Base-by-base conservation (phyloP, 805 yeast species). In the Hanseniaspora pseudoguilliermondii region DNA sequence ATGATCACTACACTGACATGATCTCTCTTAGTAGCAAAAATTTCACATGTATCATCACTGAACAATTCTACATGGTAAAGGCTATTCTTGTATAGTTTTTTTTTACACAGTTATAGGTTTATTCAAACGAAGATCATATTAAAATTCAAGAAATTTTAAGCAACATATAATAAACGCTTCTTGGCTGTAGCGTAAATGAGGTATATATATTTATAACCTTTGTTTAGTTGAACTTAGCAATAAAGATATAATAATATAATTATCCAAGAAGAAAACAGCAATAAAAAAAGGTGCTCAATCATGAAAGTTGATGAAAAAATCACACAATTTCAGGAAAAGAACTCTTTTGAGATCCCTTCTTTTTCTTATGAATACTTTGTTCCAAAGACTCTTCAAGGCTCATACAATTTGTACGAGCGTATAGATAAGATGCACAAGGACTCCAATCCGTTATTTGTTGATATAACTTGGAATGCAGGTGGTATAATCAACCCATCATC, bases 381-480 rank as follows among this genome's bases (percentile, higher is more conserved):
- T 25, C 98, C 98, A 47, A 93, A 93, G 74, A 93, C 98, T 0
- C 76, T 91, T 23, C 97, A 93, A 69, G 98, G 98, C 66, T 93
- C 91, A 25, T 96, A 89, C 68, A 93, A 93, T 67, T 75, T 93
- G 58, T 91, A 90, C 72, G 97, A 93, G 69, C 78, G 98, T 66
- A 91, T 93, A 90, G 97, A 93, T 66, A 80, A 96, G 68, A 93
- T 93, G 98, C 88, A 86, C 69, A 87, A 86, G 60, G 75, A 88
- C 63, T 63, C 72, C 2, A 83, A 82, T 60, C 98, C 98, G 1
- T 81, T 86, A 60, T 93, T 93, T 69, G 82, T 93, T 58, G 98
- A 93, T 66, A 86, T 93, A 60, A 93, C 98, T 0, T 93, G 98
- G 98, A 91, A 91, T 65, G 98, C 98, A 3, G 98, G 98, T 42